These are phyloP conservation scores for Malus orientalis DNA, from an alignment of 306 rosid genomes.

Conservation along the genomic window DNA sequence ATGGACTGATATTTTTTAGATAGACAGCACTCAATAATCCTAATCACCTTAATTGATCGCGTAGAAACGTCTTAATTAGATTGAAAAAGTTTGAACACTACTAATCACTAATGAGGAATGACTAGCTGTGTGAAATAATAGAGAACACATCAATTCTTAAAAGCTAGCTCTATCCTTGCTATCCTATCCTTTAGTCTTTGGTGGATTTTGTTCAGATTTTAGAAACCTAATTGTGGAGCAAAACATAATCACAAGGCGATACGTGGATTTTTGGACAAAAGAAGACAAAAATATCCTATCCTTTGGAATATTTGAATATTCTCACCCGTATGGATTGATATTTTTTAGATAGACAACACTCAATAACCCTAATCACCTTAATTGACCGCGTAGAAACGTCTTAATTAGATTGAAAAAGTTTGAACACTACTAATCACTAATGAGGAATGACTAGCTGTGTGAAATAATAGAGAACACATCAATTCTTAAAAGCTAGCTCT, in stretches of 20 bases:
- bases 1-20: neutral
- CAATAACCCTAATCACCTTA: neutral
- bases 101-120: neutral
- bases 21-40: neutral
- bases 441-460: neutral
- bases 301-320: constrained; percentile 38
- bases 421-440: neutral
- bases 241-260: too few relatives aligned
- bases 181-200: neutral
- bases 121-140: neutral
- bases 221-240: neutral
- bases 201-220: neutral
- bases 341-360: neutral
- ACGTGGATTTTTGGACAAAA: too few relatives aligned
- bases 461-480: neutral
- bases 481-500: constrained; percentile 2
- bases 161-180: neutral
- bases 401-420: neutral
- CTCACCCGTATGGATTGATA: neutral
- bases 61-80: neutral
- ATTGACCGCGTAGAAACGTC: neutral
- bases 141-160: constrained; percentile 1
- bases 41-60: neutral
- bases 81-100: neutral
- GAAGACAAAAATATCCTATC: neutral